Base-by-base conservation (phyloP, 768 basidiomycete species). In the Amanita polypyramis region DNA sequence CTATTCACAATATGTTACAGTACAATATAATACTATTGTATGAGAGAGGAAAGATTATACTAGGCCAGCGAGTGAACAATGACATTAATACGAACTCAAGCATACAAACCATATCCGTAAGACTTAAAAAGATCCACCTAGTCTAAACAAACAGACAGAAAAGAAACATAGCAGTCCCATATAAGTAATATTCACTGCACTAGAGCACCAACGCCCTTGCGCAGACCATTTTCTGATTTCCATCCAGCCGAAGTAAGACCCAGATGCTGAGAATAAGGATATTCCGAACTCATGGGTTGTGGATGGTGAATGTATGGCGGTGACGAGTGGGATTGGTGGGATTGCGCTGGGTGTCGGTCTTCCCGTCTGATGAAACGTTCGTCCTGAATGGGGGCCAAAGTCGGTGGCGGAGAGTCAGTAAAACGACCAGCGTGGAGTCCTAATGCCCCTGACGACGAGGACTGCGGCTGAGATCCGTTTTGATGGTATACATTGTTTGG, bases 311-410 rank as follows among this genome's bases (percentile, higher is more conserved):
- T 61, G 52, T 74, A 73, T 2, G 68, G 59, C 14, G 56, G 60
- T 2, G 60, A 52, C n/a, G 65, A 48, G 32, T 64, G 60, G 6
- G 62, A 56, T 9, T 60, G 63, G 32, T 64, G 60, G 6, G 62
- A 56, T 9, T 60, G 63, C 1, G 57, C 58, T 20, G 53, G 63
- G 49, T 56, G 60, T 8, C 53, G 53, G 2, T 58, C 65, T 45
- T 61, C 66, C 50, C 62, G 64, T 50, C 65, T 64, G 33, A 59
- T 58, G 15, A 61, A 52, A 2, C 69, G 51, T 36, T 63, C 64
- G 27, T 65, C 67, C 42, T 79, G 78, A 33, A 79, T 77, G 2
- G 78, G 78, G 17, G 78, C 77, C 25, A 80, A 62, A 5, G 65
- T 69, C 0, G 76, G 77, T 23, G 79, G 77, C 0, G 78, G 77